Evolutionary conservation across 2,329 filamentous ascomycete genomes (phyloP).

Genomic region (Xylariaceae sp.): DNA sequence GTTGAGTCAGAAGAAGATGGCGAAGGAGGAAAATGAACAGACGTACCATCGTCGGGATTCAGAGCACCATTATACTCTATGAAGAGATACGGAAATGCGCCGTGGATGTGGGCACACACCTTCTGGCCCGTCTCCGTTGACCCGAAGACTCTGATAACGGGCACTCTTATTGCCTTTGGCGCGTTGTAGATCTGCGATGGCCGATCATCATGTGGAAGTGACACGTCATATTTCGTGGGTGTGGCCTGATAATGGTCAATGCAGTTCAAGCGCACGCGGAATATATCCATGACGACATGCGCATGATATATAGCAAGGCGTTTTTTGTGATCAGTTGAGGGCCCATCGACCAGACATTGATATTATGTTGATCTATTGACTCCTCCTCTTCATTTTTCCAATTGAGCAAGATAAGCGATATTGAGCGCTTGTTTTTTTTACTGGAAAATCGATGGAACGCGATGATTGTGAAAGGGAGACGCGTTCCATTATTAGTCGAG

Average conservation of each 20-base stretch:
- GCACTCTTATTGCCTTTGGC: slow-evolving; percentile 69
- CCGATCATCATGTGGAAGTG: slow-evolving; percentile 60
- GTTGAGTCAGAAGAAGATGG: slow-evolving; percentile 8
- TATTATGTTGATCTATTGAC: slow-evolving; percentile 1
- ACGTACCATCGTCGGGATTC: slow-evolving; percentile 59
- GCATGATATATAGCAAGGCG: slow-evolving; percentile 12
- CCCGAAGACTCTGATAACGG: slow-evolving; percentile 85
- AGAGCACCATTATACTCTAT: slow-evolving; percentile 74
- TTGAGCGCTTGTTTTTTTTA: neutral
- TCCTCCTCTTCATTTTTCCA: neutral
- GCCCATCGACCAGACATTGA: neutral
- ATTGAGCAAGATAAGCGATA: neutral
- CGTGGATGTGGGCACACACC: slow-evolving; percentile 92
- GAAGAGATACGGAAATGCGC: slow-evolving; percentile 93
- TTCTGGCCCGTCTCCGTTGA: slow-evolving; percentile 93
- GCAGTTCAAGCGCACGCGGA: slow-evolving; percentile 89
- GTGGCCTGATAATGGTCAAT: slow-evolving; percentile 88
- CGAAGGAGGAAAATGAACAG: neutral
- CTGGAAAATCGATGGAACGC: neutral
- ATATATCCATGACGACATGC: slow-evolving; percentile 54
- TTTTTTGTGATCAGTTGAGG: neutral
- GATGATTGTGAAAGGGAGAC: slow-evolving; percentile 7
- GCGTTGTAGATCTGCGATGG: slow-evolving; percentile 54
- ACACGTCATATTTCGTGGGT: slow-evolving; percentile 75
- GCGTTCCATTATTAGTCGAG: slow-evolving; percentile 10